These are phyloP conservation scores for Cicer pinnatifidum DNA, from an alignment of 306 rosid genomes.

Conservation along the genomic window DNA sequence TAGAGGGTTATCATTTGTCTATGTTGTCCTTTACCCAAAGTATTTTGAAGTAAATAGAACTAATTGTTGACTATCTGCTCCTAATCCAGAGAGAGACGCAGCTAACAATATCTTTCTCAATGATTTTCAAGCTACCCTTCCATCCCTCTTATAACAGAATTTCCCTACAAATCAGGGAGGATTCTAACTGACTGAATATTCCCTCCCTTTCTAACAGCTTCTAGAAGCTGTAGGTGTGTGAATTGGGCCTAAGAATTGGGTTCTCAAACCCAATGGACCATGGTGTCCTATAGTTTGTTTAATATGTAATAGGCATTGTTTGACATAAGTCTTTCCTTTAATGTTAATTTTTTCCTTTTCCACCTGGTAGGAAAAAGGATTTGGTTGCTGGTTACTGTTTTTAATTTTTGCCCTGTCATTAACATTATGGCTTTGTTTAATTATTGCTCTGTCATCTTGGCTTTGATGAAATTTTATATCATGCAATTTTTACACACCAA, in stretches of 20 bases:
- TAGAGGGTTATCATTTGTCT: neutral
- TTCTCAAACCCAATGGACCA: too few relatives aligned
- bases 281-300: constrained; percentile 8
- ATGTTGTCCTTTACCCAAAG: constrained; percentile 2
- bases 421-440: neutral
- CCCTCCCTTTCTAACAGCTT: too few relatives aligned
- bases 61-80: neutral
- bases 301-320: constrained; percentile 24
- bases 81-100: too few relatives aligned
- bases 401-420: neutral
- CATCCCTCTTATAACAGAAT: too few relatives aligned
- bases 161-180: too few relatives aligned
- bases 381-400: constrained; percentile 9
- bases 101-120: too few relatives aligned
- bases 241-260: too few relatives aligned
- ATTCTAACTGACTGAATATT: too few relatives aligned
- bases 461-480: constrained; percentile 32
- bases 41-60: neutral
- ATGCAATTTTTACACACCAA: neutral
- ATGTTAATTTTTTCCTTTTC: constrained; percentile 15
- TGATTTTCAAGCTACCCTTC: too few relatives aligned
- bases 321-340: neutral
- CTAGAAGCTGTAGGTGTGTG: too few relatives aligned
- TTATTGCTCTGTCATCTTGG: constrained; percentile 7
- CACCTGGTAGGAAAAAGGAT: neutral